phyloP scores from a whole-genome alignment of 345 rosid species.

The Lumnitzera littorea region DNA sequence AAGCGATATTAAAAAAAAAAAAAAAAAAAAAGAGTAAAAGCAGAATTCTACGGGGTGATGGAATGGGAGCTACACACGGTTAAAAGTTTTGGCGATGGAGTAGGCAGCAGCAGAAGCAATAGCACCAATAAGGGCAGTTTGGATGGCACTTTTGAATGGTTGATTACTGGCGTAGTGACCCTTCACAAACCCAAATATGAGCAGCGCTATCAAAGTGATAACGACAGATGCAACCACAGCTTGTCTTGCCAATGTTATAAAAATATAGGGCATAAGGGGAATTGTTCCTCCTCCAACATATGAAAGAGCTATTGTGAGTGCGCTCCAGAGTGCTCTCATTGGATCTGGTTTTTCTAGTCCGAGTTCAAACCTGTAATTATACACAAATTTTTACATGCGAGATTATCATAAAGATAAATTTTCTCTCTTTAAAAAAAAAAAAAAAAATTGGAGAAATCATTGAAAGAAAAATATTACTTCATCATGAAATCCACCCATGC shows the following conservation, averaged over 20 bases:
- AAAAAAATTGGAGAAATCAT: too few relatives aligned
- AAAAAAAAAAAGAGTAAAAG: not conserved
- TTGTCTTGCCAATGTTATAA: conserved; percentile 57
- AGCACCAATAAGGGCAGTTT: conserved; percentile 74
- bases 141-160: conserved; percentile 64
- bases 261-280: conserved; percentile 71
- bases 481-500: conserved; percentile 99
- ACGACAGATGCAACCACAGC: conserved; percentile 66
- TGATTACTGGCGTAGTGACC: conserved; percentile 68
- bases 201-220: conserved; percentile 56
- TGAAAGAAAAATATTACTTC: too few relatives aligned
- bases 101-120: conserved; percentile 86
- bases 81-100: conserved; percentile 63
- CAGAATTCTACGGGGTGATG: not conserved
- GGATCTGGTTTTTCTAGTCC: conserved; percentile 94
- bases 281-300: conserved; percentile 71
- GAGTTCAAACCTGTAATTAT: conserved; percentile 62
- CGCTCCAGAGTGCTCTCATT: conserved; percentile 71
- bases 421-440: too few relatives aligned
- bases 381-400: too few relatives aligned
- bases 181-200: conserved; percentile 76
- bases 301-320: conserved; percentile 52
- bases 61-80: not conserved
- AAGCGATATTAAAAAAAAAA: not conserved
- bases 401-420: too few relatives aligned